phyloP scores from a whole-genome alignment of 768 basidiomycete species.

The Tricholoma flavovirens region DNA sequence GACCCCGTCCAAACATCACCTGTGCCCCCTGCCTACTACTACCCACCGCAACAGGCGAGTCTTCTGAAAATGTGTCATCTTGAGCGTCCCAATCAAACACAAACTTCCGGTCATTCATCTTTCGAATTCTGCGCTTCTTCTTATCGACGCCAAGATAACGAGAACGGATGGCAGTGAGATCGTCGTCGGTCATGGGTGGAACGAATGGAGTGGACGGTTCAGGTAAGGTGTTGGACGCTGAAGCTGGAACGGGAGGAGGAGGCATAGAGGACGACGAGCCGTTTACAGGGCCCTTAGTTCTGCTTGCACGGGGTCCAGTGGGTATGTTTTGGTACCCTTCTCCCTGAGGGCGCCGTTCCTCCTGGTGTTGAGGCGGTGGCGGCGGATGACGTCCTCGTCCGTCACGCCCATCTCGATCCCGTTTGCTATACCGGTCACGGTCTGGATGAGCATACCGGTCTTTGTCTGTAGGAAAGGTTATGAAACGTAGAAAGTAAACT shows the following conservation, averaged over 20 bases:
- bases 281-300: constrained; percentile 35
- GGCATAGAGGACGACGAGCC: constrained; percentile 24
- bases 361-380: constrained; percentile 21
- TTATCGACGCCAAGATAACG: constrained; percentile 92
- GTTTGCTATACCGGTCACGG: constrained; percentile 34
- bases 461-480: constrained; percentile 34
- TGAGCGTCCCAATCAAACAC: constrained; percentile 99
- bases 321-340: constrained; percentile 65
- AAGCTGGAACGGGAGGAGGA: constrained; percentile 30
- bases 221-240: constrained; percentile 28
- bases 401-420: constrained; percentile 44
- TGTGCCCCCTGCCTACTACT: constrained; percentile 75
- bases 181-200: constrained; percentile 73
- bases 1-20: constrained; percentile 84
- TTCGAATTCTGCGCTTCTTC: constrained; percentile 91
- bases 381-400: constrained; percentile 35
- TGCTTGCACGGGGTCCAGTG: constrained; percentile 78
- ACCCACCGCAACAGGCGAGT: constrained; percentile 67
- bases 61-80: constrained; percentile 86
- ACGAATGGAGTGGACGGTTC: constrained; percentile 35
- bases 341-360: constrained; percentile 30
- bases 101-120: constrained; percentile 94
- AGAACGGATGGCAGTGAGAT: constrained; percentile 79
- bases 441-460: constrained; percentile 49
- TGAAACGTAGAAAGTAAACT: constrained; percentile 8